Percentiles rank a stretch among this genome's conserved stretches.
phyloP scores from a whole-genome alignment of 177 flowering plant species.

The Vitis hybrid region DNA sequence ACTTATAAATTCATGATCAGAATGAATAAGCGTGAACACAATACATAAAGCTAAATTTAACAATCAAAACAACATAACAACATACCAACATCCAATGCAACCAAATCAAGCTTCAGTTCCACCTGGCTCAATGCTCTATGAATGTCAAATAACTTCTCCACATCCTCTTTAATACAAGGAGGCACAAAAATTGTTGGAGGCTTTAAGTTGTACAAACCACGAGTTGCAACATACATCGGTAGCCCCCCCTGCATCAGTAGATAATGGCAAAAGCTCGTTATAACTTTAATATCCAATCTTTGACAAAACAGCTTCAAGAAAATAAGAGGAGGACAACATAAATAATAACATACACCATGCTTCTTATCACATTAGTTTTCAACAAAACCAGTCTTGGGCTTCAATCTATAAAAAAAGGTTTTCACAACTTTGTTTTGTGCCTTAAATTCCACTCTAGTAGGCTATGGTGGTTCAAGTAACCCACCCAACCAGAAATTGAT shows the following conservation, averaged over 20 bases:
- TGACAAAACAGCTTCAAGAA: not conserved
- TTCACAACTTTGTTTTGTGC: no score
- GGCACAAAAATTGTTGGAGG: slow-evolving; percentile 95
- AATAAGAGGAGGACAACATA: not conserved
- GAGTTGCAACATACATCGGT: slow-evolving; percentile 98
- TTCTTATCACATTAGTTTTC: no score
- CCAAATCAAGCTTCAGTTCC: slow-evolving; percentile 76
- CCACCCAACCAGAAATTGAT: no score
- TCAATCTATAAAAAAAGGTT: no score
- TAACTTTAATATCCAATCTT: not conserved
- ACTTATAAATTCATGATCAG: slow-evolving; percentile 11
- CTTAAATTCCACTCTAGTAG: no score
- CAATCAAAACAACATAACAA: slow-evolving; percentile 21
- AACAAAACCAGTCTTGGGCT: no score
- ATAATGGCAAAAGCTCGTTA: not conserved
- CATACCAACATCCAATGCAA: slow-evolving; percentile 87
- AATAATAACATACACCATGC: no score
- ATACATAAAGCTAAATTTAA: not conserved
- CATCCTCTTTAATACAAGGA: slow-evolving; percentile 86
- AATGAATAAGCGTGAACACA: no score
- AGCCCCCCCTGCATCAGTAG: slow-evolving; percentile 78
- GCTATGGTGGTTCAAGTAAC: no score
- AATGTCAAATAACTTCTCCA: slow-evolving; percentile 82
- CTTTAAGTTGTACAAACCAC: slow-evolving; percentile 82
- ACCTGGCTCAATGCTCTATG: slow-evolving; percentile 78